Evolutionary conservation across 306 rosid genomes (phyloP).

Genomic region (Datisca glomerata): DNA sequence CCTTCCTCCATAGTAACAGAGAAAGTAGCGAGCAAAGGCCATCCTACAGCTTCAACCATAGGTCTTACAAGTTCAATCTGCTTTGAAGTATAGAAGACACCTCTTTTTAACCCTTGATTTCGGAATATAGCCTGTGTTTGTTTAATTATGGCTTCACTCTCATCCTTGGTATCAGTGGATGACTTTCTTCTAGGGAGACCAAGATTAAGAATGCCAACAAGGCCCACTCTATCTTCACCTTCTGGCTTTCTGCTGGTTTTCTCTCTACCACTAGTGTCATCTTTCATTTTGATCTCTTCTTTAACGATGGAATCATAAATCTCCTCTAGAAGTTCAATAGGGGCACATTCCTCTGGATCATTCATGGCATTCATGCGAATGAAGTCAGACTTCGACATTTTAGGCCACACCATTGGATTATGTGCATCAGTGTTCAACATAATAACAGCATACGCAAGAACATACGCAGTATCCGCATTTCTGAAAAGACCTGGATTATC

Average conservation of each 20-base stretch:
- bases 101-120: constrained; percentile 71
- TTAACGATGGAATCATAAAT: constrained; percentile 85
- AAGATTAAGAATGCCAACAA: constrained; percentile 87
- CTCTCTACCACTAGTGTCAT: constrained; percentile 43
- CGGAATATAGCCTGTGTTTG: constrained; percentile 87
- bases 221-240: constrained; percentile 82
- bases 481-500: constrained; percentile 91
- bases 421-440: constrained; percentile 98
- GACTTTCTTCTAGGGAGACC: constrained; percentile 78
- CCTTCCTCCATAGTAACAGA: constrained; percentile 99
- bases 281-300: constrained; percentile 93
- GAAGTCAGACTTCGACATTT: constrained; percentile 93
- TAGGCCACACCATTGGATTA: constrained; percentile 99
- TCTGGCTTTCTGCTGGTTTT: constrained; percentile 62
- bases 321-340: constrained; percentile 80
- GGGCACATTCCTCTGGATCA: constrained; percentile 87
- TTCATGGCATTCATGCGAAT: constrained; percentile 77
- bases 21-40: constrained; percentile 99
- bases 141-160: constrained; percentile 91
- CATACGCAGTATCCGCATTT: constrained; percentile 96
- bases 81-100: constrained; percentile 82
- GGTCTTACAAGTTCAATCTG: constrained; percentile 99
- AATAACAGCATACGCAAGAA: constrained; percentile 96
- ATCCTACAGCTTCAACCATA: constrained; percentile 99
- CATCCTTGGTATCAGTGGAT: constrained; percentile 58